Conservation (phyloP, 2,329 filamentous ascomycete genomes). For the Beauveria asiatica region DNA sequence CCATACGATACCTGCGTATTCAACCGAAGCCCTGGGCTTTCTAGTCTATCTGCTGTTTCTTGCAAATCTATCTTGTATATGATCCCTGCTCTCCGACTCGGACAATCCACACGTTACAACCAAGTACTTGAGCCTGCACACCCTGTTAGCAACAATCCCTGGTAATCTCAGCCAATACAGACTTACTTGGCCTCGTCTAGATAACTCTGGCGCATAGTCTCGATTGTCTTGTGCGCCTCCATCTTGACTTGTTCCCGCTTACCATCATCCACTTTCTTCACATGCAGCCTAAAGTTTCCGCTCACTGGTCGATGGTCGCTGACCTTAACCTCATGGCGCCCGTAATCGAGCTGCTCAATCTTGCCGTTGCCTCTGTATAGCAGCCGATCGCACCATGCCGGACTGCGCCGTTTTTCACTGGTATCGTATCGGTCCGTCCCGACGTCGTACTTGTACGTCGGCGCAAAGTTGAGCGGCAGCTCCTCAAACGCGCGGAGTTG, state of each 20-base stretch:
- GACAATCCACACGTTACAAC: conserved; percentile 46
- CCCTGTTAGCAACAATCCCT: not conserved
- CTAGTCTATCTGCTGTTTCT: conserved; percentile 13
- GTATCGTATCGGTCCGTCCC: conserved; percentile 90
- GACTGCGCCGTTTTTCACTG: conserved; percentile 86
- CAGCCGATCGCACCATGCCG: conserved; percentile 93
- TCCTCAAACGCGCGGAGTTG: conserved; percentile 85
- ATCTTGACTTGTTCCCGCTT: conserved; percentile 61
- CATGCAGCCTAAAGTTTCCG: conserved; percentile 69
- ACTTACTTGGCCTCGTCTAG: conserved; percentile 69
- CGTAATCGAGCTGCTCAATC: conserved; percentile 82
- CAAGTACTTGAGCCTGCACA: conserved; percentile 40
- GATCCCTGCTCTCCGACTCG: conserved; percentile 36
- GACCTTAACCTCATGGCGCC: conserved; percentile 78
- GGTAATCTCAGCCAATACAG: not conserved
- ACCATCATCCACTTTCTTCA: conserved; percentile 71
- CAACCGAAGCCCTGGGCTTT: not conserved
- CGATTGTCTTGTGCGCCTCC: conserved; percentile 65
- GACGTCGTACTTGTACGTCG: conserved; percentile 98
- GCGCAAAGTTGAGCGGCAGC: conserved; percentile 80
- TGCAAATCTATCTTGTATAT: conserved; percentile 34
- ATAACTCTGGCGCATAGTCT: conserved; percentile 60
- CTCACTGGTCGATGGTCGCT: conserved; percentile 93
- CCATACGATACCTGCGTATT: not conserved
- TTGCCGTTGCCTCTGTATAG: conserved; percentile 76